A percentile compares a stretch with the other conserved stretches of the same genome.
Evolutionary conservation across 2,329 filamentous ascomycete species (phyloP).

Genomic region (Sphaerostilbella broomeana): DNA sequence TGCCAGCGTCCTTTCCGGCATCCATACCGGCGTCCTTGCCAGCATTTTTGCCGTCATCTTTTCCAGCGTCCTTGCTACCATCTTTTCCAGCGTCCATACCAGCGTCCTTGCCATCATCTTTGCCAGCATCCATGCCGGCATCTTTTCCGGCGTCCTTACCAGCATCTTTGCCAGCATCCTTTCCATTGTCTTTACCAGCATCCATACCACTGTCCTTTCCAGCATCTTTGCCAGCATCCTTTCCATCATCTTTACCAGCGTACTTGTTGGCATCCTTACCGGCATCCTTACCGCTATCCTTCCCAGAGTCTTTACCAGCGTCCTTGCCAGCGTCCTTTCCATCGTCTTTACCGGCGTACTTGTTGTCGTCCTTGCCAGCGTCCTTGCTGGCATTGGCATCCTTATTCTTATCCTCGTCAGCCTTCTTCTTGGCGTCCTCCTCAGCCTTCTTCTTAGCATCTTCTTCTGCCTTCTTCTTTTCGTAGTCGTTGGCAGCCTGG

Average conservation of each 20-base stretch:
- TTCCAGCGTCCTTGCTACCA: slow-evolving; percentile 21
- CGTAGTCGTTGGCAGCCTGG: background rate
- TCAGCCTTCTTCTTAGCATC: background rate
- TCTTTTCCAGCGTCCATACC: slow-evolving; percentile 23
- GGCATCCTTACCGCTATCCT: slow-evolving; percentile 10
- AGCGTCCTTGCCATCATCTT: slow-evolving; percentile 21
- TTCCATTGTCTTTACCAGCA: slow-evolving; percentile 18
- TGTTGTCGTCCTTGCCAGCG: slow-evolving; percentile 6
- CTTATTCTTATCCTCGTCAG: background rate
- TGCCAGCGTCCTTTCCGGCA: too few species aligned
- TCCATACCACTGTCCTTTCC: slow-evolving; percentile 19
- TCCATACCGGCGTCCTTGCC: slow-evolving; percentile 23
- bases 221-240: slow-evolving; percentile 6
- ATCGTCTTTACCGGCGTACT: slow-evolving; percentile 13
- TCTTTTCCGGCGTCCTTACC: slow-evolving; percentile 23
- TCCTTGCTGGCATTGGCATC: slow-evolving; percentile 1
- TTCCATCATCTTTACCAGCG: slow-evolving; percentile 3
- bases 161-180: slow-evolving; percentile 13
- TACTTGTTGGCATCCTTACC: slow-evolving; percentile 6
- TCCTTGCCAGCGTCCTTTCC: slow-evolving; percentile 6
- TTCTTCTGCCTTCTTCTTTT: background rate
- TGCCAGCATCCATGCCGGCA: slow-evolving; percentile 22
- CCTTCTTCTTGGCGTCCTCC: background rate
- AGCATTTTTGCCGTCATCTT: slow-evolving; percentile 22
- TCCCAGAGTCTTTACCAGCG: slow-evolving; percentile 2